phyloP scores from a whole-genome alignment of 2,329 filamentous ascomycete genomes.

The Paecilomyces fulvus region DNA sequence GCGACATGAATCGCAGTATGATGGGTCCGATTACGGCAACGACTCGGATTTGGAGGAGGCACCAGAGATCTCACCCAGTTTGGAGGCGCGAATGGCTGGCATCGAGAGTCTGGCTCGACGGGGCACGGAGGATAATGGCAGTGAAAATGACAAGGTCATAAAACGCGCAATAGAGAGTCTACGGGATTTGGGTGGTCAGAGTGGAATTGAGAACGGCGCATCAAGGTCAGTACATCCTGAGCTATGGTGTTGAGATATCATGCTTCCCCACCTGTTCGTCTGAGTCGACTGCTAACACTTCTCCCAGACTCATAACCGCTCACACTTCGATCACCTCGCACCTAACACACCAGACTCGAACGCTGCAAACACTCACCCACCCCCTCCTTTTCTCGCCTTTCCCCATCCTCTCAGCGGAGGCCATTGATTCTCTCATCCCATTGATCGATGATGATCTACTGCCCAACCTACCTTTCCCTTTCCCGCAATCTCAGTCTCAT shows the following conservation, averaged over 20 bases:
- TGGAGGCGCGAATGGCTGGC: conserved; percentile 48
- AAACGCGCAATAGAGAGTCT: conserved; percentile 44
- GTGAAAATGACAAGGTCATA: conserved; percentile 44
- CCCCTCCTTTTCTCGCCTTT: conserved; percentile 51
- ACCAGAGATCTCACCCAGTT: conserved; percentile 45
- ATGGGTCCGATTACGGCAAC: conserved; percentile 51
- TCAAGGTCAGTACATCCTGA: conserved; percentile 38
- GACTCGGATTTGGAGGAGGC: conserved; percentile 47
- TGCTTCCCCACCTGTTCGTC: not conserved
- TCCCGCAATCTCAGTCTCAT: conserved; percentile 19
- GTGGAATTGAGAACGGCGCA: conserved; percentile 48
- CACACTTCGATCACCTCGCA: conserved; percentile 52
- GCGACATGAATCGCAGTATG: conserved; percentile 41
- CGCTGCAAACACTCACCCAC: conserved; percentile 50
- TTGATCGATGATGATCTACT: conserved; percentile 46
- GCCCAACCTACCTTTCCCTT: conserved; percentile 43
- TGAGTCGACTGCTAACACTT: not conserved
- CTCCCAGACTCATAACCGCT: conserved; percentile 47
- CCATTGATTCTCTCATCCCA: conserved; percentile 50
- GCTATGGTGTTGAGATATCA: not conserved
- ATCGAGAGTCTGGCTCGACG: conserved; percentile 47
- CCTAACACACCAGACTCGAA: conserved; percentile 52
- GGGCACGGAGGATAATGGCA: conserved; percentile 46
- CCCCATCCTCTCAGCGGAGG: conserved; percentile 43
- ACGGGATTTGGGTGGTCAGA: conserved; percentile 47